Evolutionary conservation across 1,284 basidiomycete genomes (phyloP).

Genomic region (Fomitopsis palustris): DNA sequence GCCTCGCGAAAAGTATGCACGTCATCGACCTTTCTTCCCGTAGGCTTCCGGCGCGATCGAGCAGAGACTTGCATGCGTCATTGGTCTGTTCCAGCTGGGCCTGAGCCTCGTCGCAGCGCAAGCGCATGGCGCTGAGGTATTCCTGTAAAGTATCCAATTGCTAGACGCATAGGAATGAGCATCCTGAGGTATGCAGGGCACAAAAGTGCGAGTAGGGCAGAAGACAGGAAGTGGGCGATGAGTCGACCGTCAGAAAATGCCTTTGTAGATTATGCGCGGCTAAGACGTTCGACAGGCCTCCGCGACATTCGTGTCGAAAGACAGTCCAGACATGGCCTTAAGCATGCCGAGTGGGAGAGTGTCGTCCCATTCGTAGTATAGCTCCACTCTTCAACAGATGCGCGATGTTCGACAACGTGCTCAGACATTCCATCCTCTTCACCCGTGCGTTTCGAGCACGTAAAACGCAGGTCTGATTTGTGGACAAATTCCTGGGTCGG

Average conservation of each 20-base stretch:
- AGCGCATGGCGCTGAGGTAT: constrained; percentile 76
- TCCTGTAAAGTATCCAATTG: constrained; percentile 76
- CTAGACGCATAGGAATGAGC: constrained; percentile 35
- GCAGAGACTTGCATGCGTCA: constrained; percentile 76
- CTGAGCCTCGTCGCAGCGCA: constrained; percentile 82
- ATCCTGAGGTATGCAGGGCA: not conserved
- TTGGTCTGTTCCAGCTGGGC: constrained; percentile 73
- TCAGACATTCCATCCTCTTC: not conserved
- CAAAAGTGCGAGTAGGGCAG: not conserved
- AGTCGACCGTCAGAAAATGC: not conserved
- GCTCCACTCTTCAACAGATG: not conserved
- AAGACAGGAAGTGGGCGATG: not conserved
- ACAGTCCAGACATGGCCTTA: not conserved
- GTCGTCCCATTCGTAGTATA: not conserved
- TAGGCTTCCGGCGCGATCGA: constrained; percentile 84
- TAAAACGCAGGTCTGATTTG: not conserved
- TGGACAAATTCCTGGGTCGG: not conserved
- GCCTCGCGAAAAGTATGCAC: not conserved
- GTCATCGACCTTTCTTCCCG: constrained; percentile 69
- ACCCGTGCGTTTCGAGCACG: not conserved
- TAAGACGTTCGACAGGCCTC: not conserved
- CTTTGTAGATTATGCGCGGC: constrained; percentile 1
- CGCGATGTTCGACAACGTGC: not conserved
- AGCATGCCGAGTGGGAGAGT: not conserved
- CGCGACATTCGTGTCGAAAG: not conserved